Evolutionary conservation across 805 yeast genomes (phyloP), one percentile per base, ranked within the genome.

Genomic region (Cyberlindnera japonica): DNA sequence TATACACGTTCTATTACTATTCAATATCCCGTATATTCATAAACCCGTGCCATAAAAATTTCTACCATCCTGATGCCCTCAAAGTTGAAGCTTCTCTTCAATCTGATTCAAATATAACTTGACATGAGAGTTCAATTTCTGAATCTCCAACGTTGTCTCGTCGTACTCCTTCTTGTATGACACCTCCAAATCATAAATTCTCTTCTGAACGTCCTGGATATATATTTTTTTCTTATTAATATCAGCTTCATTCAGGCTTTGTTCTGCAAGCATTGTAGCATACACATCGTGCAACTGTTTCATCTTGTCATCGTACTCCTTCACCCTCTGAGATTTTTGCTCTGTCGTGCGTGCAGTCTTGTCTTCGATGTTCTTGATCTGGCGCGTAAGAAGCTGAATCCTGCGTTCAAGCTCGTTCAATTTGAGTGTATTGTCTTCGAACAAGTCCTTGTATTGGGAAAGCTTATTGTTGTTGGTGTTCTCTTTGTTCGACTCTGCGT

Each of bases 151-250:
- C 13, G 14, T 9, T 14, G 71, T 60, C 29, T 64, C 68, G 33
- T 64, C 60, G 13, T 58, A 58, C 42, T 73, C 77, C 24, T 55
- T 54, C 33, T 68, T 67, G 42, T n/a, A 69, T 6, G 67, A 66
- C 21, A 48, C 48, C 37, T 58, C 57, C 45, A n/a, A 59, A 2
- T 49, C 50, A 48, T 50, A 50, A 27, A 69, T 71, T 33, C 60
- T 59, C 9, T 54, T 56, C 44, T 70, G 69, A n/a, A 70, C 57
- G 15, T 61, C 65, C 26, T 55, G 54, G 16, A 71, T 67, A 27
- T 60, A 53, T 15, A 54, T 57, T 36, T 62, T 63, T 41, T 65
- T 65, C 35, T 58, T 53, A 32, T 56, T 61, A 21, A 68, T 53
- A 25, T 64, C 69, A 28, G 53, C 58, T 35, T 72, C 75, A 38